Percentiles rank a stretch among this genome's conserved stretches.
These are phyloP conservation scores for Neurospora sp. DNA, from an alignment of 495 filamentous ascomycete species.

Conservation along the genomic window DNA sequence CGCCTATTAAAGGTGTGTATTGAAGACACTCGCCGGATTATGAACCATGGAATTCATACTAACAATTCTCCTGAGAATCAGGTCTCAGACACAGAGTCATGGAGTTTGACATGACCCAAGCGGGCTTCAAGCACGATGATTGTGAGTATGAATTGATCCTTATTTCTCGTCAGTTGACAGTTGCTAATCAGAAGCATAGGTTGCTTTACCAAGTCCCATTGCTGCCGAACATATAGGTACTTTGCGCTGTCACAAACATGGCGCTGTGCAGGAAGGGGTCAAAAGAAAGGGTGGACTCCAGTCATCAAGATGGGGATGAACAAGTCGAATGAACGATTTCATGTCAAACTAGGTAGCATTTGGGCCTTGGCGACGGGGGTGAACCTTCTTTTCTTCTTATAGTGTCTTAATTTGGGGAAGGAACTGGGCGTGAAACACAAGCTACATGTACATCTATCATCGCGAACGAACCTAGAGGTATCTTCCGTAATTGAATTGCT, in stretches of 20 bases:
- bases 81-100: neutral
- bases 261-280: neutral
- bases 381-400: neutral
- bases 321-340: too few species aligned
- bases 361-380: neutral
- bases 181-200: neutral
- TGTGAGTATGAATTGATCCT: neutral
- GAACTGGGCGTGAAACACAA: neutral
- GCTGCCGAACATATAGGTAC: neutral
- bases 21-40: neutral
- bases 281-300: neutral
- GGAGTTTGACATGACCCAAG: neutral
- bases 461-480: too few species aligned
- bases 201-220: neutral
- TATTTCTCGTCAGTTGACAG: neutral
- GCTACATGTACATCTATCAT: neutral
- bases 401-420: neutral
- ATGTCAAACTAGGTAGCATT: too few species aligned
- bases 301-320: too few species aligned
- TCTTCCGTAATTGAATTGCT: too few species aligned
- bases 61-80: neutral
- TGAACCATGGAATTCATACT: neutral
- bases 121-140: neutral
- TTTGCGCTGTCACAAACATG: neutral
- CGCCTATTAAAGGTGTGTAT: neutral